Conservation (phyloP, 495 filamentous ascomycete species). For the Neurospora tetraspora region DNA sequence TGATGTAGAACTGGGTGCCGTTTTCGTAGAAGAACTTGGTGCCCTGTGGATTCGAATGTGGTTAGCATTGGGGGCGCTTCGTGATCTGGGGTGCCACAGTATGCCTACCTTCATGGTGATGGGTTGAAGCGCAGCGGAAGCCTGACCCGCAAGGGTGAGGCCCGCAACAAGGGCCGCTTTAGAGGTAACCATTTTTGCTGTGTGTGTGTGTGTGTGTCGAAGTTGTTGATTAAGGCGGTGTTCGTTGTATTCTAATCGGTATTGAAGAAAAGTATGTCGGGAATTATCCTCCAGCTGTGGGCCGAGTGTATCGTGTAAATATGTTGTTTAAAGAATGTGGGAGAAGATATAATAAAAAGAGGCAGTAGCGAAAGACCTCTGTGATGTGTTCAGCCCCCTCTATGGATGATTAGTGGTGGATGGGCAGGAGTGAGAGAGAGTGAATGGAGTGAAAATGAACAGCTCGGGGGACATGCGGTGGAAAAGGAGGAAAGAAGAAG, state of each 20-base stretch:
- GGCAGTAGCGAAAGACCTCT: background rate
- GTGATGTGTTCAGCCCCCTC: background rate
- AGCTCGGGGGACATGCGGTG: background rate
- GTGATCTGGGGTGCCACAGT: background rate
- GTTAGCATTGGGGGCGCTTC: background rate
- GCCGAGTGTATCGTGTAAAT: background rate
- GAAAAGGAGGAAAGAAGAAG: background rate
- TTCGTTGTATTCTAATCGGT: background rate
- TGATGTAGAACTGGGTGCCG: slow-evolving; percentile 75
- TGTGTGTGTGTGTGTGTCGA: background rate
- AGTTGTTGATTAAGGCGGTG: background rate
- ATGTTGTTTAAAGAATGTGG: background rate
- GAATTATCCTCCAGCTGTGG: background rate
- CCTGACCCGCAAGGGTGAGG: slow-evolving; percentile 38
- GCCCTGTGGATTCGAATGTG: slow-evolving; percentile 20
- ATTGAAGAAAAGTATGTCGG: background rate
- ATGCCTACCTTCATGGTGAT: slow-evolving; percentile 55
- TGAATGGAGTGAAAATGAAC: background rate
- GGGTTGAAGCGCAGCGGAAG: slow-evolving; percentile 50
- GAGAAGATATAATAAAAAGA: background rate
- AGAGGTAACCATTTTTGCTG: slow-evolving; percentile 31
- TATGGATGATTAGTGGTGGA: background rate
- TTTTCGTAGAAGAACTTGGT: slow-evolving; percentile 57
- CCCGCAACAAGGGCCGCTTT: slow-evolving; percentile 32
- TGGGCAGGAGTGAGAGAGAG: background rate